Evolutionary conservation across 495 filamentous ascomycete genomes (phyloP), one percentile per base, ranked within the genome.

Genomic region (Xylaria scruposa): DNA sequence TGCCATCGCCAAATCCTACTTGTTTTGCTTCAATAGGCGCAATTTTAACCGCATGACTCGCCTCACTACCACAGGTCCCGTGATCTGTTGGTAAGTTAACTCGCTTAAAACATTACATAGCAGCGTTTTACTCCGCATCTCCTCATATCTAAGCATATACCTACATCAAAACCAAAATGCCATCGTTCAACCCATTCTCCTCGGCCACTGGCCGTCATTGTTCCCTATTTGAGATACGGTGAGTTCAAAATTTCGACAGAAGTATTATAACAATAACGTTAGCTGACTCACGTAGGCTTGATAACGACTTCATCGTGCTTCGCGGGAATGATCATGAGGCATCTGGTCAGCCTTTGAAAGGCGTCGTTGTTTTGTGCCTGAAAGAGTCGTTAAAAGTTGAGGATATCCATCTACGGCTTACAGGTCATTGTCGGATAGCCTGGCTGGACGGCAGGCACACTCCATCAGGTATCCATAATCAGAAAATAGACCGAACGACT

Each of bases 221-320:
- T 49, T 83, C 83, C 15, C 80, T 87, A 38, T 89, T 89, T 73
- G 84, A 88, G 74, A 86, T 89, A 67, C 84, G 87, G 87, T 89
- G 78, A 75, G 85, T 75, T 53, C 31, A 26, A 53, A 15, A 3
- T 33, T 53, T 54, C n/a, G 38, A 72, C 56, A 46, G n/a, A 5
- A 21, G 44, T 33, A 13, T 12, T 12, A 10, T 31, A 7, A 33
- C 6, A 21, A 53, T 58, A 31, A 36, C n/a, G 70, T 74, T 60
- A 54, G 76, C 71, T 76, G 56, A 72, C 62, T 66, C 21, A 26
- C 56, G 29, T 74, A 97, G 94, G 26, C 87, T 94, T 68, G 92
- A 95, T 26, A 89, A 93, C 71, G 90, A 93, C 71, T 91, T 94
- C 51, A 86, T 95, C 67, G 88, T 96, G 15, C 90, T 97, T 51